Percentiles rank a stretch among this genome's conserved stretches.
Evolutionary conservation across 305 asterid species (phyloP).

Genomic region (Fraxinus sp.): DNA sequence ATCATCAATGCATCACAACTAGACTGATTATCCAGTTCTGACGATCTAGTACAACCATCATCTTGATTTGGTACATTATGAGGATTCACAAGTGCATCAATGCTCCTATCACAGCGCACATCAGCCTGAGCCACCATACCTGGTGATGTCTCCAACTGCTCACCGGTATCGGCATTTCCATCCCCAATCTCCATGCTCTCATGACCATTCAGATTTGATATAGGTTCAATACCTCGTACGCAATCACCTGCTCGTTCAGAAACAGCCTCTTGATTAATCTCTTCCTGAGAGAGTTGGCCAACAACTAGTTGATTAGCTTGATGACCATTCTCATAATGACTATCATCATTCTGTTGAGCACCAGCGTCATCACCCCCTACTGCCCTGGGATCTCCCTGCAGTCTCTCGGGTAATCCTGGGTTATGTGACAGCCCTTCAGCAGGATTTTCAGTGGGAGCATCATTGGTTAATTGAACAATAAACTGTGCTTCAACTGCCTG

Average conservation of each 20-base stretch:
- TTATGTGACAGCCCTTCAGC: slow-evolving; percentile 46
- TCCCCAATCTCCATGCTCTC: slow-evolving; percentile 71
- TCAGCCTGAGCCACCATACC: slow-evolving; percentile 44
- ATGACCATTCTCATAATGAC: slow-evolving; percentile 26
- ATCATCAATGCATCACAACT: slow-evolving; percentile 41
- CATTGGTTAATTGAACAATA: slow-evolving; percentile 56
- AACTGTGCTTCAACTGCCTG: slow-evolving; percentile 92
- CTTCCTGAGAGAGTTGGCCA: slow-evolving; percentile 45
- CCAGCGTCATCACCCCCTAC: slow-evolving; percentile 43
- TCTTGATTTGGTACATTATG: slow-evolving; percentile 38
- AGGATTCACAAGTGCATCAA: slow-evolving; percentile 35
- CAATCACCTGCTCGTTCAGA: slow-evolving; percentile 54
- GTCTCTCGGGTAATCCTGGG: slow-evolving; percentile 46
- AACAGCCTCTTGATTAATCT: slow-evolving; percentile 36
- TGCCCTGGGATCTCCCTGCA: slow-evolving; percentile 17
- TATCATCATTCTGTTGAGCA: slow-evolving; percentile 39
- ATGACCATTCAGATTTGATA: slow-evolving; percentile 42
- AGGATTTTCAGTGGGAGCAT: slow-evolving; percentile 47
- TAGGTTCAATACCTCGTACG: slow-evolving; percentile 40
- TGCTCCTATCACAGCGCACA: slow-evolving; percentile 31
- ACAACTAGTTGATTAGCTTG: slow-evolving; percentile 45
- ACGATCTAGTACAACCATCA: slow-evolving; percentile 35
- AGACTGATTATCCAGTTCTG: slow-evolving; percentile 48
- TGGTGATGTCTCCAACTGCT: slow-evolving; percentile 43
- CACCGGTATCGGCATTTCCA: slow-evolving; percentile 39